A percentile compares a stretch with the other conserved stretches of the same genome.
Conservation (phyloP, 2,329 filamentous ascomycete genomes). For the Neofusicoccum kwambonambiense region DNA sequence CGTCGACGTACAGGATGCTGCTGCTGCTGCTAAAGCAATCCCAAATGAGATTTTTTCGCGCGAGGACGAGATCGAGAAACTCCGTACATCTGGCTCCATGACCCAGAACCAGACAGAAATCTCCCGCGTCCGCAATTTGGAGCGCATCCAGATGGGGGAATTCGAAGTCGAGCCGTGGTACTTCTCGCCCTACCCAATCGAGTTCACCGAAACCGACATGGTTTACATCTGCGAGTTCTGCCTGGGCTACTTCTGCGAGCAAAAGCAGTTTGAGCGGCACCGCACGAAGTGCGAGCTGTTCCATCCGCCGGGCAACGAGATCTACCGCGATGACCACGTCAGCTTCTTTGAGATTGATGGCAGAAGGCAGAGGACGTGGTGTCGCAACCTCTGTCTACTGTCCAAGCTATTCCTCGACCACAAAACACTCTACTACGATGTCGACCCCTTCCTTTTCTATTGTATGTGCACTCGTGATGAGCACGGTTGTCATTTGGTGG, state of each 20-base stretch:
- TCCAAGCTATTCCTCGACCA: conserved; percentile 97
- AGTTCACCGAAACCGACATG: conserved; percentile 82
- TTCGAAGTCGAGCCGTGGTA: conserved; percentile 97
- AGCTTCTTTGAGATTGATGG: conserved; percentile 98
- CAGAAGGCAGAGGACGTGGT: conserved; percentile 90
- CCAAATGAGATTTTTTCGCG: conserved; percentile 63
- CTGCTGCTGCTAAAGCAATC: conserved; percentile 53
- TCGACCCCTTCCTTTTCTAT: conserved; percentile 98
- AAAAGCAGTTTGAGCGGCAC: conserved; percentile 80
- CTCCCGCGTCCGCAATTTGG: conserved; percentile 90
- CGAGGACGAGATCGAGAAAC: conserved; percentile 93
- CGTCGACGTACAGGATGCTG: conserved; percentile 52
- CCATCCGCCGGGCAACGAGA: conserved; percentile 95
- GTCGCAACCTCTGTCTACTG: conserved; percentile 88
- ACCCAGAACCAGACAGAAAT: conserved; percentile 98
- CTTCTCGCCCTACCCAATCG: conserved; percentile 92
- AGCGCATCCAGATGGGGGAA: conserved; percentile 89
- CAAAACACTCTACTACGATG: conserved; percentile 98
- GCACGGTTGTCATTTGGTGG: conserved; percentile 90
- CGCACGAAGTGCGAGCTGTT: conserved; percentile 85
- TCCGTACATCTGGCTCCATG: conserved; percentile 94
- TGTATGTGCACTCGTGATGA: conserved; percentile 92
- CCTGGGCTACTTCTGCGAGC: conserved; percentile 81
- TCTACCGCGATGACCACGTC: conserved; percentile 90
- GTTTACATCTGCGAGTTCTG: conserved; percentile 99